These are phyloP conservation scores for Erythrophleum ivorense DNA, from an alignment of 331 rosid species.

Conservation along the genomic window DNA sequence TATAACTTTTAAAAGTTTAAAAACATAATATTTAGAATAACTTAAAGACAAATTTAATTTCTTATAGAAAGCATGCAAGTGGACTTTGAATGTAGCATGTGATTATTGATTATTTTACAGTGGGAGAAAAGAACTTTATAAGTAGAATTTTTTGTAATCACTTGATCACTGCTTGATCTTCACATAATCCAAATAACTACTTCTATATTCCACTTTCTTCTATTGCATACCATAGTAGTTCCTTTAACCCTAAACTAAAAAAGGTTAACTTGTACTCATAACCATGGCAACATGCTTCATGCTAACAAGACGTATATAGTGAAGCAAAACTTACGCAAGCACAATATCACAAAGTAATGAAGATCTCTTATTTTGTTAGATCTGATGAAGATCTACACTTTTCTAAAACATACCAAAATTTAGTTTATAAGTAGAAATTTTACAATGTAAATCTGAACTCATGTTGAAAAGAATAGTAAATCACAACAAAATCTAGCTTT, in stretches of 20 bases:
- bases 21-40: not conserved
- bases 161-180: constrained; percentile 19
- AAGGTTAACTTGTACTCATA: not conserved
- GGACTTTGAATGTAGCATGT: constrained; percentile 16
- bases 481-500: constrained; percentile 25
- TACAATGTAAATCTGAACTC: constrained; percentile 6
- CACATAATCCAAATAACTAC: constrained; percentile 18
- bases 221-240: constrained; percentile 16
- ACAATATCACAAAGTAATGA: not conserved
- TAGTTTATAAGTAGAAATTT: constrained; percentile 29
- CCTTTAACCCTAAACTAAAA: constrained; percentile 20
- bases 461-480: not conserved
- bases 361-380: not conserved
- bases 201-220: not conserved
- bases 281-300: not conserved
- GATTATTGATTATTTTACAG: constrained; percentile 2
- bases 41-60: constrained; percentile 9
- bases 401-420: constrained; percentile 1
- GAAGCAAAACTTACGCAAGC: not conserved
- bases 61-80: constrained; percentile 16
- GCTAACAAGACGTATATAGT: not conserved
- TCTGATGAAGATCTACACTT: constrained; percentile 42
- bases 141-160: constrained; percentile 2
- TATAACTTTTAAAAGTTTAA: not conserved
- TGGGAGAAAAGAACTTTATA: not conserved